Evolutionary conservation across 352 stramenopile genomes (phyloP).

Genomic region (Pythium aphanidermatum): DNA sequence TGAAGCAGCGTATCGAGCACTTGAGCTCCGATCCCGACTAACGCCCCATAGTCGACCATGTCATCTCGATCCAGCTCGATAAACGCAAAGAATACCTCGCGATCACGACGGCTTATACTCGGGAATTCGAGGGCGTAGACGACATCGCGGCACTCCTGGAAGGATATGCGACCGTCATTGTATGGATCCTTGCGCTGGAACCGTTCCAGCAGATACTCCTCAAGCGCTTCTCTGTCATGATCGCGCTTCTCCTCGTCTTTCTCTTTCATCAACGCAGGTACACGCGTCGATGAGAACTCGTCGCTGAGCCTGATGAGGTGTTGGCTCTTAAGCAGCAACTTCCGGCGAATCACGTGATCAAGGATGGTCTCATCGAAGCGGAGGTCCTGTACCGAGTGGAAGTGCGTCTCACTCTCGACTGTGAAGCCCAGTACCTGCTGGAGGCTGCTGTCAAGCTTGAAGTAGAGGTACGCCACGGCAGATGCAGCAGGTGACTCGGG

Average conservation of each 20-base stretch:
- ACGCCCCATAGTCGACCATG: constrained; percentile 45
- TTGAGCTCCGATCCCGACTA: constrained; percentile 40
- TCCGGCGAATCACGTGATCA: constrained; percentile 49
- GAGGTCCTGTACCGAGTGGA: constrained; percentile 34
- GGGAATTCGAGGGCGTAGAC: constrained; percentile 35
- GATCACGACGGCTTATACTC: constrained; percentile 15
- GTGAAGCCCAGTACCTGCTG: constrained; percentile 45
- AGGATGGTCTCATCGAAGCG: constrained; percentile 52
- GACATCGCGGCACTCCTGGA: constrained; percentile 38
- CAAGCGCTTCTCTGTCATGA: constrained; percentile 32
- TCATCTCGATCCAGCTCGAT: constrained; percentile 46
- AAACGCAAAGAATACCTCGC: constrained; percentile 51
- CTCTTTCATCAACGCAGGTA: constrained; percentile 33
- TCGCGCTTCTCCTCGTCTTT: constrained; percentile 30
- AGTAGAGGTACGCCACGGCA: constrained; percentile 54
- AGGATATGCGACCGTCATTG: constrained; percentile 50
- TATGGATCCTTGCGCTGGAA: constrained; percentile 60
- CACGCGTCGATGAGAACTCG: constrained; percentile 54
- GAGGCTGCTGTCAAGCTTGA: constrained; percentile 37
- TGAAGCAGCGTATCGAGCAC: constrained; percentile 44
- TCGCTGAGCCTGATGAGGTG: constrained; percentile 44
- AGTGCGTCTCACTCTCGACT: constrained; percentile 56
- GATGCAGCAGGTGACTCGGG: constrained; percentile 24
- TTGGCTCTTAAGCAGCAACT: constrained; percentile 36
- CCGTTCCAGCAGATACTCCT: constrained; percentile 52